Evolutionary conservation across 495 filamentous ascomycete species (phyloP).

Genomic region (Mytilinidion resinicola): DNA sequence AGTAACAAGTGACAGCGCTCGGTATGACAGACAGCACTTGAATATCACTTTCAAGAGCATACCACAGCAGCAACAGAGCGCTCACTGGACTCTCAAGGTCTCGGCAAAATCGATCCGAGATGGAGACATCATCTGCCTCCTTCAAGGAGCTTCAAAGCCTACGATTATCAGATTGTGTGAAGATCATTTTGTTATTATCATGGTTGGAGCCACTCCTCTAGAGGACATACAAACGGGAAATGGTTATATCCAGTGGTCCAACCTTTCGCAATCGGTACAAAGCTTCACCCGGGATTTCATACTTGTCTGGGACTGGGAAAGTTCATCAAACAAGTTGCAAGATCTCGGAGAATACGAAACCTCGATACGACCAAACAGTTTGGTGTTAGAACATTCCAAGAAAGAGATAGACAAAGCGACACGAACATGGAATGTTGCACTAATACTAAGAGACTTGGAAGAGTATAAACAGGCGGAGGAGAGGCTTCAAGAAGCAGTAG

Average conservation of each 20-base stretch:
- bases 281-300: constrained; percentile 19
- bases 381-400: background rate
- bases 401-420: constrained; percentile 14
- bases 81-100: constrained; percentile 26
- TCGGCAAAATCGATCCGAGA: constrained; percentile 25
- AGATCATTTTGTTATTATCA: constrained; percentile 26
- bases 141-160: constrained; percentile 29
- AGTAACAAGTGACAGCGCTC: background rate
- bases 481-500: constrained; percentile 22
- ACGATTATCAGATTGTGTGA: constrained; percentile 26
- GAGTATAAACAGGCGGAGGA: constrained; percentile 24
- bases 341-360: background rate
- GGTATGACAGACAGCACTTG: constrained; percentile 14
- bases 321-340: constrained; percentile 3
- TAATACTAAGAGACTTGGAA: constrained; percentile 16
- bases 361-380: background rate
- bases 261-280: constrained; percentile 10
- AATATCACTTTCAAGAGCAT: constrained; percentile 25
- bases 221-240: background rate
- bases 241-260: constrained; percentile 1
- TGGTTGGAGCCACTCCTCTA: constrained; percentile 20
- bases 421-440: constrained; percentile 22
- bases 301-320: constrained; percentile 26
- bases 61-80: no score
- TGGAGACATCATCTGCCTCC: constrained; percentile 31